phyloP scores from a whole-genome alignment of 306 rosid species.

The Acacia melanoxylon region DNA sequence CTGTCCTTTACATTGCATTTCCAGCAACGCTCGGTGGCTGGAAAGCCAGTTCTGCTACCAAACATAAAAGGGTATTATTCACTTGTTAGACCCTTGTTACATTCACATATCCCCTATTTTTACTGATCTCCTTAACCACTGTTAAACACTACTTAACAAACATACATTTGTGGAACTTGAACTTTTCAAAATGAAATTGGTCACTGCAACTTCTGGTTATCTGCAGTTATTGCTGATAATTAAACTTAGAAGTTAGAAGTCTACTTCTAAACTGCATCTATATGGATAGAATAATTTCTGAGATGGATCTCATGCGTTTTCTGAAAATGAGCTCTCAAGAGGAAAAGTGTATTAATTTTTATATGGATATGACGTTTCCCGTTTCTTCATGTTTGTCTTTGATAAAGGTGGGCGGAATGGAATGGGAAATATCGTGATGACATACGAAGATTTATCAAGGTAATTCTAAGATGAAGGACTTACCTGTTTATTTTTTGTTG shows the following conservation, averaged over 20 bases:
- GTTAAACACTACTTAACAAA: neutral
- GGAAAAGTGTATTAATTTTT: slow-evolving; percentile 12
- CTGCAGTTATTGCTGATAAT: neutral
- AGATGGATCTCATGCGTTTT: neutral
- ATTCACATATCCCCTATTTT: neutral
- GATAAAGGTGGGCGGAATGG: slow-evolving; percentile 99
- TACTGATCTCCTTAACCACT: neutral
- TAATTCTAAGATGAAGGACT: slow-evolving; percentile 32
- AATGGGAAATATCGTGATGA: slow-evolving; percentile 95
- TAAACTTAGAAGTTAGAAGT: neutral
- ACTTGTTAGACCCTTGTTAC: neutral
- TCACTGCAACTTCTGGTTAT: slow-evolving; percentile 13
- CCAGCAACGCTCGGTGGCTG: neutral
- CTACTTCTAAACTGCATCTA: slow-evolving; percentile 2
- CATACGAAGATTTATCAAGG: slow-evolving; percentile 87
- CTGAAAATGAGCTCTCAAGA: slow-evolving; percentile 7
- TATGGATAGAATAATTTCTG: neutral
- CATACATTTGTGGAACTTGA: neutral
- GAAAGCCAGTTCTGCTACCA: neutral
- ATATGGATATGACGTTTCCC: slow-evolving; percentile 11
- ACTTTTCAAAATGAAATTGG: slow-evolving; percentile 20
- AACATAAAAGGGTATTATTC: neutral
- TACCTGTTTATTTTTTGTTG: neutral
- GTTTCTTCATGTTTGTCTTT: slow-evolving; percentile 24
- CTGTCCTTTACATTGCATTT: neutral